phyloP scores from a whole-genome alignment of 495 filamentous ascomycete species.

The Chaetomium cochliodes region DNA sequence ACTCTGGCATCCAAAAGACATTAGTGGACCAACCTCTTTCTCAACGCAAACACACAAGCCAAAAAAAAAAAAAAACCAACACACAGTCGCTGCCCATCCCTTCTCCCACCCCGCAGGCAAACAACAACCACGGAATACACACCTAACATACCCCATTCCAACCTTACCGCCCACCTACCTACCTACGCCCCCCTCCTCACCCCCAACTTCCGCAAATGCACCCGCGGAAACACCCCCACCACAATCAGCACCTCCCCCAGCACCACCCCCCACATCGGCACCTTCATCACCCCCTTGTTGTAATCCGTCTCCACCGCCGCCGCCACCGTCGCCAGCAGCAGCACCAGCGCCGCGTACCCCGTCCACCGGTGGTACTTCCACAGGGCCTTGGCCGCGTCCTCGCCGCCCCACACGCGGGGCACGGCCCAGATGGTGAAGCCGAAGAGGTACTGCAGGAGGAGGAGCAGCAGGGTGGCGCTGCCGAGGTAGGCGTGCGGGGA shows the following conservation, averaged over 20 bases:
- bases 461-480: slow-evolving; percentile 66
- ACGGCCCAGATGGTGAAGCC: slow-evolving; percentile 77
- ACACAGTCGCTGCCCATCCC: too few relatives aligned
- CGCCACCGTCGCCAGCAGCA: slow-evolving; percentile 70
- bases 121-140: too few relatives aligned
- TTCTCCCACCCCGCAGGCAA: too few relatives aligned
- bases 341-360: slow-evolving; percentile 69
- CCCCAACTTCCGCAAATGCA: slow-evolving; percentile 82
- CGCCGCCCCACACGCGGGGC: slow-evolving; percentile 70
- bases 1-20: too few relatives aligned
- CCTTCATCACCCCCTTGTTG: slow-evolving; percentile 57
- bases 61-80: too few relatives aligned
- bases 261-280: slow-evolving; percentile 71
- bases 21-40: too few relatives aligned
- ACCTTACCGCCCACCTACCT: too few relatives aligned
- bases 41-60: too few relatives aligned
- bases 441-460: slow-evolving; percentile 69
- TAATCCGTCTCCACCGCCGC: slow-evolving; percentile 76
- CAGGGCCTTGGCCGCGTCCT: slow-evolving; percentile 71
- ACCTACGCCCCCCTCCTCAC: background rate
- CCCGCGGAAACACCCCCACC: slow-evolving; percentile 68
- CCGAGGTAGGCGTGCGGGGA: slow-evolving; percentile 79
- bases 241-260: slow-evolving; percentile 61
- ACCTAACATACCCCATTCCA: too few relatives aligned
- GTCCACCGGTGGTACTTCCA: slow-evolving; percentile 69